These are phyloP conservation scores for Chenopodium suecicum DNA, from an alignment of 148 eudicot genomes.

Conservation along the genomic window DNA sequence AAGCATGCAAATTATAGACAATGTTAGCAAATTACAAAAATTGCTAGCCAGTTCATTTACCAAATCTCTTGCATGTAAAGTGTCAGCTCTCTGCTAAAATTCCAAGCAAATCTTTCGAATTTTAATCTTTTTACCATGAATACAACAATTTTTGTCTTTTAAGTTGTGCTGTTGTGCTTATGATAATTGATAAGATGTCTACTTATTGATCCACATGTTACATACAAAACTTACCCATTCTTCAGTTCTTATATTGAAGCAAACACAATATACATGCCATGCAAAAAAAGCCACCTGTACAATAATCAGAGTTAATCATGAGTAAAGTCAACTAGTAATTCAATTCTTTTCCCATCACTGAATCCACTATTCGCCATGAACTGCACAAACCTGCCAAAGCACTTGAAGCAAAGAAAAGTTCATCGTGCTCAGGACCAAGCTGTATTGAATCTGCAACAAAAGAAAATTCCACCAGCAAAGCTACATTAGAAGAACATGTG, in stretches of 20 bases:
- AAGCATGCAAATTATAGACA: background rate
- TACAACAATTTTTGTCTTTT: background rate
- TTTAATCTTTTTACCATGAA: background rate
- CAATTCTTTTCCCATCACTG: background rate
- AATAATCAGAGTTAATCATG: conserved; percentile 7
- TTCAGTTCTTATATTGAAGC: conserved; percentile 75
- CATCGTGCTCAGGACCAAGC: conserved; percentile 63
- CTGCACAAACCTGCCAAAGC: conserved; percentile 66
- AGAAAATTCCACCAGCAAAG: background rate
- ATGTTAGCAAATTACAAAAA: background rate
- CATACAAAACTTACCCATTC: conserved; percentile 59
- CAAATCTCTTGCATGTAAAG: conserved; percentile 9
- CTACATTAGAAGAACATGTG: background rate
- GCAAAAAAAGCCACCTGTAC: conserved; percentile 53
- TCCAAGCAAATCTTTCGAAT: background rate
- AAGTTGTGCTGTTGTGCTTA: background rate
- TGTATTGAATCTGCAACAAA: conserved; percentile 36
- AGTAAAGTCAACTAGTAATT: background rate
- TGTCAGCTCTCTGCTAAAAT: background rate
- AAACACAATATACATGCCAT: conserved; percentile 77
- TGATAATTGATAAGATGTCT: background rate
- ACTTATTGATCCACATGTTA: no score
- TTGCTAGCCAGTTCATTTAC: background rate
- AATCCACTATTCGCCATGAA: background rate
- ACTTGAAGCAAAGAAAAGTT: conserved; percentile 65